Evolutionary conservation across 768 basidiomycete genomes (phyloP), one percentile per base, ranked within the genome.

Genomic region (Pisolithus microcarpus): DNA sequence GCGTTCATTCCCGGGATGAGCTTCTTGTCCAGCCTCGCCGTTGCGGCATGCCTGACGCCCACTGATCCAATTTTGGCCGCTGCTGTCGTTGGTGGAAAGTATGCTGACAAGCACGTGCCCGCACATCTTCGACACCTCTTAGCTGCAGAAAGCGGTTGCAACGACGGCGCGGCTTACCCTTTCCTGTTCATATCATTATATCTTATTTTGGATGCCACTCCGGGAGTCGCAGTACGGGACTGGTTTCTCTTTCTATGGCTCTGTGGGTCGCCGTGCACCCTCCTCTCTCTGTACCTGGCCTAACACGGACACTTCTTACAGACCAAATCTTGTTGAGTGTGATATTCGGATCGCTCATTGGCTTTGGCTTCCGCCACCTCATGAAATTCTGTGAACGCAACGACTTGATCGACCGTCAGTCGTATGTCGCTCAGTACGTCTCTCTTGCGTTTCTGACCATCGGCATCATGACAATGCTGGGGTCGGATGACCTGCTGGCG

Each of bases 141-240:
- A 16, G 74, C 84, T 7, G 75, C 75, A 23, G 95, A 97, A 70
- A 85, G 82, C 50, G 95, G 91, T 7, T 91, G 91, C 62, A 99
- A 98, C 65, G 96, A 99, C 54, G 96, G 96, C 31, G 95, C 95
- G 0, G 92, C 94, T 0, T 96, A 93, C 66, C 94, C 93, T 0
- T 97, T 97, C 67, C 74, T 98, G 26, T 93, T 82, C 64, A 76
- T 99, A 52, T 81, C 95, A 0, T 74, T 99, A 4, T 97, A 95
- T 65, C 79, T 98, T 54, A 79, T 84, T 50, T 69, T 93, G 38
- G 87, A 94, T 52, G 56, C 61, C 1, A 71, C 76, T 7, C 78
- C 79, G 0, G 77, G 77, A 0, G 66, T 69, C 11, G 92, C 94
- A 0, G 69, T 97, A 3, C 75, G 80, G 43, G 84, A 95, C 60